These are phyloP conservation scores for Gardenia jasminoides DNA, from an alignment of 257 asterid genomes.

Conservation along the genomic window DNA sequence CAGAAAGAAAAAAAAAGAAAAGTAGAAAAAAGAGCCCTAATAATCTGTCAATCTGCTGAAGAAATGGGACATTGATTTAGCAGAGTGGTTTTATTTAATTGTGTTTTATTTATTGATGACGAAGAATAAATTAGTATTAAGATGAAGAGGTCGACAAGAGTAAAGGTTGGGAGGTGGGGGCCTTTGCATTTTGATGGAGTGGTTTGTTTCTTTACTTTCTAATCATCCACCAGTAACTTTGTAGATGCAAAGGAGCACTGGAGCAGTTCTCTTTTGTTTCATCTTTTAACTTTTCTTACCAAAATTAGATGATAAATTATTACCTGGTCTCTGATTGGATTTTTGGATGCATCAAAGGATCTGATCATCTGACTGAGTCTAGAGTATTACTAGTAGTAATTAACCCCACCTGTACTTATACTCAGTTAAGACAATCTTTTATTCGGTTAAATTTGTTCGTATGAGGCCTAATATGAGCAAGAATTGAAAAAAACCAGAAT, in stretches of 20 bases:
- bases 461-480: too few species aligned
- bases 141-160: neutral
- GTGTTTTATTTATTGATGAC: neutral
- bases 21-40: conserved; percentile 11
- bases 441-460: too few species aligned
- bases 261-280: neutral
- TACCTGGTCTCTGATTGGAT: neutral
- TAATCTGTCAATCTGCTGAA: conserved; percentile 2
- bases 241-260: neutral
- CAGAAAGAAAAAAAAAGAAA: conserved; percentile 3
- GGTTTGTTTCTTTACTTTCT: neutral
- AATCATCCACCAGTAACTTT: neutral
- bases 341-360: too few species aligned
- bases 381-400: neutral
- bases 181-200: neutral
- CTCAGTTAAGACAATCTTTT: too few species aligned
- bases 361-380: too few species aligned
- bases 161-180: neutral
- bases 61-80: conserved; percentile 19
- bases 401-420: neutral
- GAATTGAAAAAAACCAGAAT: too few species aligned
- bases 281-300: neutral
- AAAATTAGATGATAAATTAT: neutral
- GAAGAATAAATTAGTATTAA: neutral
- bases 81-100: neutral